Conservation (phyloP, 1,139 yeast species). For the Pichia kudriavzevii region DNA sequence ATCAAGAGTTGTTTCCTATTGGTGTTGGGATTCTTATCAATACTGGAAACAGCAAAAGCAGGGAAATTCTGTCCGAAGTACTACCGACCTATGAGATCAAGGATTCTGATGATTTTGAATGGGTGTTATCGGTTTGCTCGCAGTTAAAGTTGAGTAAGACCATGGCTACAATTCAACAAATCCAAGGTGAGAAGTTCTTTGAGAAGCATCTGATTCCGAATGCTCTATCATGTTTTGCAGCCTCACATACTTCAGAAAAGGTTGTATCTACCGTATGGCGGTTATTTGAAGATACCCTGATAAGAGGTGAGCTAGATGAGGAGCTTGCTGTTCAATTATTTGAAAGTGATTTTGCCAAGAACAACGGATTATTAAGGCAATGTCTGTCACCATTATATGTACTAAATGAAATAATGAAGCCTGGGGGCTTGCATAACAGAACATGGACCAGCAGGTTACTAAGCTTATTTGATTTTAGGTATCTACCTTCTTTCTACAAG, state of each 20-base stretch:
- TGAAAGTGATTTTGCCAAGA: constrained; percentile 1
- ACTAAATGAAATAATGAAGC: constrained; percentile 16
- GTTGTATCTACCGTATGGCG: constrained; percentile 34
- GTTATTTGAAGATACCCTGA: constrained; percentile 51
- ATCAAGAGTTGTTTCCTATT: constrained; percentile 51
- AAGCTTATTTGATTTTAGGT: constrained; percentile 54
- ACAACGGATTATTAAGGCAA: constrained; percentile 22
- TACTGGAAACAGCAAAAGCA: constrained; percentile 34
- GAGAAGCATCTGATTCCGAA: constrained; percentile 41
- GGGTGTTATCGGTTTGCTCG: constrained; percentile 60
- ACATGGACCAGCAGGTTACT: constrained; percentile 33
- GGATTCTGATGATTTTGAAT: constrained; percentile 70
- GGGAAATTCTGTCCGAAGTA: constrained; percentile 47
- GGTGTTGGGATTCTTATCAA: constrained; percentile 52
- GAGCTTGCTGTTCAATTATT: constrained; percentile 20
- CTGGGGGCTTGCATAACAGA: constrained; percentile 11
- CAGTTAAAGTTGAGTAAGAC: constrained; percentile 44
- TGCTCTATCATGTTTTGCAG: constrained; percentile 60
- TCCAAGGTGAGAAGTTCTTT: constrained; percentile 25
- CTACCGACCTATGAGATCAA: constrained; percentile 55
- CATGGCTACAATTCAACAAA: constrained; percentile 36
- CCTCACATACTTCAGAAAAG: constrained; percentile 50
- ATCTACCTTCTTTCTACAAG: constrained; percentile 53
- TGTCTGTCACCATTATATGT: constrained; percentile 24
- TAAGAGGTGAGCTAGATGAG: constrained; percentile 47